phyloP scores from a whole-genome alignment of 2,329 filamentous ascomycete genomes.

The Gaeumannomyces tritici region DNA sequence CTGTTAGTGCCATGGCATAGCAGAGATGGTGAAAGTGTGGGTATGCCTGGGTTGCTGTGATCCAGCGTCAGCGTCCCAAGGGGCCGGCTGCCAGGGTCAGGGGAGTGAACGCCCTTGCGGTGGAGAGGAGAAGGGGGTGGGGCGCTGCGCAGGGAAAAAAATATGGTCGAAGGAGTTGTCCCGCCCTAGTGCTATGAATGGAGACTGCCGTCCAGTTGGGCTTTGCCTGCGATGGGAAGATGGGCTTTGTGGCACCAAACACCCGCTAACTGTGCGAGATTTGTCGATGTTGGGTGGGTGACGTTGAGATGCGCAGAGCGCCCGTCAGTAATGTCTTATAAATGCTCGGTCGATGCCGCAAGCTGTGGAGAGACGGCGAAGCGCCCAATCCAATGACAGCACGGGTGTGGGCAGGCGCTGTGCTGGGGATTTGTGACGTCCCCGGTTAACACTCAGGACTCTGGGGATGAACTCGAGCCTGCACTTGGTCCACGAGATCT shows the following conservation, averaged over 20 bases:
- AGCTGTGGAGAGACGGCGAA: neutral
- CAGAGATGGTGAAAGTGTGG: neutral
- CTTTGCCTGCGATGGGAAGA: neutral
- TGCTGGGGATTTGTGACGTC: neutral
- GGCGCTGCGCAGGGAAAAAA: neutral
- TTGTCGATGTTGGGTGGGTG: neutral
- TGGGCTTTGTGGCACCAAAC: neutral
- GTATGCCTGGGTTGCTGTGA: neutral
- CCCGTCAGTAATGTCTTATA: neutral
- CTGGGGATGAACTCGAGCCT: neutral
- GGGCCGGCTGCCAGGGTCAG: neutral
- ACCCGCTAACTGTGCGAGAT: neutral
- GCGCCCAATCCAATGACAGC: neutral
- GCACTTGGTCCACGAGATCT: neutral
- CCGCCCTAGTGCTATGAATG: neutral
- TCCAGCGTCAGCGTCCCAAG: neutral
- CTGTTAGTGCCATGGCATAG: neutral
- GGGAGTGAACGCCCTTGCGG: neutral
- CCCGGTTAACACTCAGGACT: slow-evolving; percentile 2
- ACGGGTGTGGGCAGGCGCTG: neutral
- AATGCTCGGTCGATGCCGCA: neutral
- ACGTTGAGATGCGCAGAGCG: neutral
- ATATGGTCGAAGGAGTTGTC: neutral
- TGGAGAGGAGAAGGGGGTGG: neutral
- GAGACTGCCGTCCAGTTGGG: neutral